Conservation (phyloP, 768 basidiomycete genomes). For the Agaricus blazei region DNA sequence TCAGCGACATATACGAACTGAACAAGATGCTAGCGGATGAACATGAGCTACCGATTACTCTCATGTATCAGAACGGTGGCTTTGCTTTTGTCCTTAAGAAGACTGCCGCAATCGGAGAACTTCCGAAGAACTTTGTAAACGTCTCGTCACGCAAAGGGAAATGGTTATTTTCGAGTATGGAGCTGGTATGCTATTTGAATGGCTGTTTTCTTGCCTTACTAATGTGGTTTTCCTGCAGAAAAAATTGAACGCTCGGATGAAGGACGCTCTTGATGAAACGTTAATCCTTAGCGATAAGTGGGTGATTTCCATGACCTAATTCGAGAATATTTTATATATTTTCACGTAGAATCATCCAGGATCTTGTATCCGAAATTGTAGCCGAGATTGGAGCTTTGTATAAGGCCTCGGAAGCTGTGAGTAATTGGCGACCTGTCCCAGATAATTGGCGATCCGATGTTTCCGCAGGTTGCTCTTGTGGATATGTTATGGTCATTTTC, state of each 20-base stretch:
- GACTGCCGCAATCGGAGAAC: slow-evolving; percentile 52
- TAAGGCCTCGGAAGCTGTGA: slow-evolving; percentile 85
- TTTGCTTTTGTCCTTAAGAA: slow-evolving; percentile 75
- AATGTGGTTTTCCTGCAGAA: slow-evolving; percentile 40
- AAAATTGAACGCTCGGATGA: slow-evolving; percentile 85
- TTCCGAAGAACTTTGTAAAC: slow-evolving; percentile 73
- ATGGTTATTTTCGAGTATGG: slow-evolving; percentile 74
- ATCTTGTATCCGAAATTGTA: slow-evolving; percentile 67
- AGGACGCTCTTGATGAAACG: slow-evolving; percentile 87
- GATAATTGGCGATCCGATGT: not conserved
- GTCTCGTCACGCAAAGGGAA: slow-evolving; percentile 60
- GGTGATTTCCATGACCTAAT: slow-evolving; percentile 7
- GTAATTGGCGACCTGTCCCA: not conserved
- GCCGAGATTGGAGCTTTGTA: slow-evolving; percentile 76
- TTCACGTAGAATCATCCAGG: slow-evolving; percentile 66
- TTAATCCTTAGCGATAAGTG: slow-evolving; percentile 81
- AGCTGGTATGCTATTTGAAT: slow-evolving; percentile 52
- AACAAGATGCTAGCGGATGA: slow-evolving; percentile 53
- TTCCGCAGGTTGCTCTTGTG: slow-evolving; percentile 66
- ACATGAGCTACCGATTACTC: slow-evolving; percentile 57
- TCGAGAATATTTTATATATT: too few species aligned
- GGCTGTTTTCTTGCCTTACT: not conserved
- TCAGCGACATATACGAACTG: slow-evolving; percentile 79
- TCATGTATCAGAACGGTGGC: slow-evolving; percentile 68
- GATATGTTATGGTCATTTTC: slow-evolving; percentile 93